These are phyloP conservation scores for Globisporangium paddicum DNA, from an alignment of 352 stramenopile species.

Conservation along the genomic window DNA sequence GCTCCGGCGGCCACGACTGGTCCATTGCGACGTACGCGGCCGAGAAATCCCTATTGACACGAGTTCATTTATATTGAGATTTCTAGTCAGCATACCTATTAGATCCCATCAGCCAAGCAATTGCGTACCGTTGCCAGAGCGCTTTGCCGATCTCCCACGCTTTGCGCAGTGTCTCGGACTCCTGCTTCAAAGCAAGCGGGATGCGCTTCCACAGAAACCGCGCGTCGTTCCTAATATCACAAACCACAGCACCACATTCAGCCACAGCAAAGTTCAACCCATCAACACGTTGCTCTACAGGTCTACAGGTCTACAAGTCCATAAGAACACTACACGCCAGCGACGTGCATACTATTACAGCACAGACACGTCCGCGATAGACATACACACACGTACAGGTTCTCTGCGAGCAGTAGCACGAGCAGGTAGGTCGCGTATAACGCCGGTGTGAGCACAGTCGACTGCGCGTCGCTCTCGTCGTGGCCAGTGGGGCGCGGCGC, in stretches of 20 bases:
- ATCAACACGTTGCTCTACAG: neutral
- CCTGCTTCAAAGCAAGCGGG: slow-evolving; percentile 30
- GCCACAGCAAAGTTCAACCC: neutral
- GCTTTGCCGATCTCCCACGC: slow-evolving; percentile 67
- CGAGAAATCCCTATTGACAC: slow-evolving; percentile 46
- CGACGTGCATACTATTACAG: too few species aligned
- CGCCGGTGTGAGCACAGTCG: slow-evolving; percentile 33
- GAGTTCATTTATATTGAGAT: too few species aligned
- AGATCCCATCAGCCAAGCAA: too few species aligned
- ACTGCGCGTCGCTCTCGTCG: neutral
- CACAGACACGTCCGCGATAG: neutral
- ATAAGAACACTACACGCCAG: neutral
- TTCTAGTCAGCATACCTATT: neutral
- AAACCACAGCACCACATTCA: neutral
- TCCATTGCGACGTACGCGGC: slow-evolving; percentile 52
- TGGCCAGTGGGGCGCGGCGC: slow-evolving; percentile 5
- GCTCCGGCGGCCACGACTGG: slow-evolving; percentile 34
- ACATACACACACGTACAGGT: slow-evolving; percentile 31
- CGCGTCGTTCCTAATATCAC: slow-evolving; percentile 39
- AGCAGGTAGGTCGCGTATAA: slow-evolving; percentile 63
- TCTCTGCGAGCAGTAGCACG: slow-evolving; percentile 40
- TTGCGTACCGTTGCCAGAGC: slow-evolving; percentile 57
- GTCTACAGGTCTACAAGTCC: neutral
- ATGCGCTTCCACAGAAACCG: slow-evolving; percentile 79
- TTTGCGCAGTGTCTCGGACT: slow-evolving; percentile 29